A percentile compares a stretch with the other conserved stretches of the same genome.
Evolutionary conservation across 306 rosid species (phyloP).

Genomic region (Corylus avellana): DNA sequence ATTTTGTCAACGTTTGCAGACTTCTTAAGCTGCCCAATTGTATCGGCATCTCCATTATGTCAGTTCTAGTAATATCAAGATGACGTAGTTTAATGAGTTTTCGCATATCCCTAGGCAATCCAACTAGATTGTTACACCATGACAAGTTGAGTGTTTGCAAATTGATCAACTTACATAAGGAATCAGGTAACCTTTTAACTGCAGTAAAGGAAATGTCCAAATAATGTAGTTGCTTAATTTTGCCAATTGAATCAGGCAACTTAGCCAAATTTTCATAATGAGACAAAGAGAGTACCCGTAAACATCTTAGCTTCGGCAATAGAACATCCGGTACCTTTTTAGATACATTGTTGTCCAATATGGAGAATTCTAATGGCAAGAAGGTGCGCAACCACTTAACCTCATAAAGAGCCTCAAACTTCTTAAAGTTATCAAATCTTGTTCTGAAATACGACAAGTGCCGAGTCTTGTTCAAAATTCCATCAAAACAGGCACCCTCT

Average conservation of each 20-base stretch:
- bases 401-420: conserved; percentile 22
- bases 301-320: background rate
- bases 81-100: no score
- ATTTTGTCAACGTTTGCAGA: no score
- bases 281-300: conserved; percentile 26
- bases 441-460: conserved; percentile 31
- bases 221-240: conserved; percentile 32
- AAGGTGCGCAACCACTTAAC: conserved; percentile 20
- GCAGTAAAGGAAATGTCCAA: conserved; percentile 25
- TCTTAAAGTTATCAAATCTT: conserved; percentile 16
- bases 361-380: background rate
- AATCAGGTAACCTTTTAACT: conserved; percentile 18
- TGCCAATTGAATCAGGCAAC: conserved; percentile 23
- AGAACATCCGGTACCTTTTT: background rate
- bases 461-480: conserved; percentile 3
- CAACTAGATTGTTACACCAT: no score
- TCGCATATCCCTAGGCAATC: no score
- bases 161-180: no score
- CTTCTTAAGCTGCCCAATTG: no score
- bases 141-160: no score
- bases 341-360: no score
- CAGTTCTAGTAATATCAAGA: no score
- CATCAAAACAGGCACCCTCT: background rate
- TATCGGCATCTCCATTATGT: no score
- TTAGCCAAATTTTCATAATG: background rate